These are phyloP conservation scores for Fistulifera pelliculosa DNA, from an alignment of 108 stramenopile species.

Conservation along the genomic window DNA sequence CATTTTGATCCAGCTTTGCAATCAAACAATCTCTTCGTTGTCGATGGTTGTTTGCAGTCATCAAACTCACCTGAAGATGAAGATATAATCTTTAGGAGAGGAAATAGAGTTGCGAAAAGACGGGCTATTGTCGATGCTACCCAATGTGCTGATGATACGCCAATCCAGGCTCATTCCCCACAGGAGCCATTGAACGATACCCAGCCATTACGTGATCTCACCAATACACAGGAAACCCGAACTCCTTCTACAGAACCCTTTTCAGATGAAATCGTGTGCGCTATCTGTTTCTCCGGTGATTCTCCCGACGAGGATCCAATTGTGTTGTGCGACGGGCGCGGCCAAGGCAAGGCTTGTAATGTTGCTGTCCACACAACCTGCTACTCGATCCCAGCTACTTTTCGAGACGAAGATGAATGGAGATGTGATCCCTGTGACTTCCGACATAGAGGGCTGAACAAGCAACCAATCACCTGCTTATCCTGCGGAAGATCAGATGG, in stretches of 20 bases:
- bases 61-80: too few relatives aligned
- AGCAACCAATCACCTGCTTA: slow-evolving; percentile 5
- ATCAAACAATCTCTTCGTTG: too few relatives aligned
- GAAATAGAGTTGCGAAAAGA: too few relatives aligned
- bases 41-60: too few relatives aligned
- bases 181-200: too few relatives aligned
- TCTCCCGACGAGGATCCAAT: slow-evolving; percentile 35
- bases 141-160: too few relatives aligned
- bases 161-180: too few relatives aligned
- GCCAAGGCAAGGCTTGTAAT: slow-evolving; percentile 31
- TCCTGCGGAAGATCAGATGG: slow-evolving; percentile 15
- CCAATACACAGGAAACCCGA: not conserved
- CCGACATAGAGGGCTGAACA: slow-evolving; percentile 4
- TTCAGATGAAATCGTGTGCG: slow-evolving; percentile 28
- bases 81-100: too few relatives aligned
- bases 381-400: slow-evolving; percentile 18
- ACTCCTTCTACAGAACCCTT: too few relatives aligned
- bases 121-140: too few relatives aligned
- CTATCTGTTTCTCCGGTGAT: slow-evolving; percentile 28
- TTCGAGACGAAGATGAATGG: slow-evolving; percentile 23
- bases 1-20: too few relatives aligned
- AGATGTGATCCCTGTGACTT: slow-evolving; percentile 32
- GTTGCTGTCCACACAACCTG: slow-evolving; percentile 44
- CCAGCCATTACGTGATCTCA: not conserved
- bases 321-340: slow-evolving; percentile 42